A percentile compares a stretch with the other conserved stretches of the same genome.
These are phyloP conservation scores for Aspergillus arachidicola DNA, from an alignment of 2,329 filamentous ascomycete species.

Conservation along the genomic window DNA sequence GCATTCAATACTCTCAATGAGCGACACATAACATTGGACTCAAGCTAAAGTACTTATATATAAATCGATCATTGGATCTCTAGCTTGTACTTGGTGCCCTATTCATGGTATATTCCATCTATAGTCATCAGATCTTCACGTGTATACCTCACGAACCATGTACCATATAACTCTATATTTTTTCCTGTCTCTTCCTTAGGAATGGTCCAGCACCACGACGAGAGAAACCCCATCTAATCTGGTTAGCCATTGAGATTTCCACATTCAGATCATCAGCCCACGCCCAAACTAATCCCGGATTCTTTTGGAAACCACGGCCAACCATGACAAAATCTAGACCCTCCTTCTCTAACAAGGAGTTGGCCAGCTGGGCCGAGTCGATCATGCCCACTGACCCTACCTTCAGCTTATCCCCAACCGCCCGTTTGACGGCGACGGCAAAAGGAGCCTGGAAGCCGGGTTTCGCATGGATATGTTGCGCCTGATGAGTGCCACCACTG, in stretches of 20 bases:
- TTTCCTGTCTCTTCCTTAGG: slow-evolving; percentile 15
- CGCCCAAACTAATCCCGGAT: slow-evolving; percentile 75
- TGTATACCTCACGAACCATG: background rate
- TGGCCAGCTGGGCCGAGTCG: slow-evolving; percentile 67
- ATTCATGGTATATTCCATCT: background rate
- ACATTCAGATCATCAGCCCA: slow-evolving; percentile 74
- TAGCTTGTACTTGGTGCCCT: background rate
- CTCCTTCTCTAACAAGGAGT: slow-evolving; percentile 57
- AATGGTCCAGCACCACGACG: slow-evolving; percentile 19
- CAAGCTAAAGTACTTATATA: background rate
- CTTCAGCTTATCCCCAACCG: slow-evolving; percentile 67
- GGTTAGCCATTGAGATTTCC: slow-evolving; percentile 70
- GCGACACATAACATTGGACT: too few species aligned
- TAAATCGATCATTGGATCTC: too few species aligned
- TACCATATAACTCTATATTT: slow-evolving; percentile 6
- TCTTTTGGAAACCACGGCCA: slow-evolving; percentile 77
- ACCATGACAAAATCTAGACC: slow-evolving; percentile 69
- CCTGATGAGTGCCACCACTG: slow-evolving; percentile 32
- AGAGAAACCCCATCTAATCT: slow-evolving; percentile 63
- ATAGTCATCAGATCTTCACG: background rate
- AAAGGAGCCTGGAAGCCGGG: slow-evolving; percentile 75
- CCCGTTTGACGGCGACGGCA: slow-evolving; percentile 70
- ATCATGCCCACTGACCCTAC: slow-evolving; percentile 78
- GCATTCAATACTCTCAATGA: background rate
- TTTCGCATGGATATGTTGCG: slow-evolving; percentile 45